Conservation (phyloP, 2,329 filamentous ascomycete species). For the Aspergillus viridinutans region DNA sequence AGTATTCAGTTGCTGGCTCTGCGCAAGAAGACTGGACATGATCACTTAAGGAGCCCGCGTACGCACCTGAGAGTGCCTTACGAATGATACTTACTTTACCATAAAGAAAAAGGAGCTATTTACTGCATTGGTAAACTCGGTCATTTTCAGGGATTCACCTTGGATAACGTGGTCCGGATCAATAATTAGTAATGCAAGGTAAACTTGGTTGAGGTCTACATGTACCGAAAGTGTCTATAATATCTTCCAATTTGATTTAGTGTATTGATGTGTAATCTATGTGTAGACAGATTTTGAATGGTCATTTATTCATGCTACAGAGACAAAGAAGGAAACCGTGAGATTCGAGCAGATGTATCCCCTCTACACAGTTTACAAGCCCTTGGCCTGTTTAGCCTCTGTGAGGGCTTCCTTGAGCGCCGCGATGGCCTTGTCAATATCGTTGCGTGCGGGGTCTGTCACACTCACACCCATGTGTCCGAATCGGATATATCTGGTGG, state of each 20-base stretch:
- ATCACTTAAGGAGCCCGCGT: neutral
- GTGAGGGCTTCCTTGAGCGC: conserved; percentile 69
- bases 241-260: neutral
- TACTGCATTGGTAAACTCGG: neutral
- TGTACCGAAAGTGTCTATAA: neutral
- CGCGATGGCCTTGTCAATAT: conserved; percentile 79
- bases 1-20: neutral
- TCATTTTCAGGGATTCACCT: neutral
- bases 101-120: neutral
- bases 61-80: neutral
- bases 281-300: neutral
- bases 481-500: conserved; percentile 87
- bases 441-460: conserved; percentile 70
- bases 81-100: neutral
- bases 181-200: neutral
- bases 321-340: neutral
- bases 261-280: neutral
- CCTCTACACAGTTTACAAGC: conserved; percentile 24
- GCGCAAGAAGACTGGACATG: neutral
- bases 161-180: neutral
- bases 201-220: neutral
- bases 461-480: conserved; percentile 97
- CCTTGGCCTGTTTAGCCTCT: conserved; percentile 65
- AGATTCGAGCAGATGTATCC: neutral
- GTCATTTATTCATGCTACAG: neutral